These are phyloP conservation scores for Blastosporella zonata DNA, from an alignment of 1,284 basidiomycete genomes.

Conservation along the genomic window DNA sequence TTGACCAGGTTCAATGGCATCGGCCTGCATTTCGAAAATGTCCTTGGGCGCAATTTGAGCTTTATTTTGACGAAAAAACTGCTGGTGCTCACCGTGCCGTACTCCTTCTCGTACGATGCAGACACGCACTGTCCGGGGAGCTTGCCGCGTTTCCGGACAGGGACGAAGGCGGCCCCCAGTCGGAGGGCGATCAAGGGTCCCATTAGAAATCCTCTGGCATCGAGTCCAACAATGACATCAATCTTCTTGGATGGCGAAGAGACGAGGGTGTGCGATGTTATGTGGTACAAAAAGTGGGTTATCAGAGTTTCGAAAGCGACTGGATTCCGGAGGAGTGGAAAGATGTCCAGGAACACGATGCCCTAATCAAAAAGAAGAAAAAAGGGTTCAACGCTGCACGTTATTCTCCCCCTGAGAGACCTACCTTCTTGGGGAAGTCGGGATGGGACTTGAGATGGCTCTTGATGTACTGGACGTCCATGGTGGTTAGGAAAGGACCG, in stretches of 20 bases:
- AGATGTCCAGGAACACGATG: constrained; percentile 84
- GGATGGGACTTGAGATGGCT: constrained; percentile 66
- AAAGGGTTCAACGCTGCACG: constrained; percentile 1
- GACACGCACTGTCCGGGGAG: constrained; percentile 84
- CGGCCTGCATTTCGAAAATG: constrained; percentile 92
- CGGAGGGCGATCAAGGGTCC: constrained; percentile 92
- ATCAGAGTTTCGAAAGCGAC: constrained; percentile 87
- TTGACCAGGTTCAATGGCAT: constrained; percentile 81
- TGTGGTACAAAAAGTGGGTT: constrained; percentile 85
- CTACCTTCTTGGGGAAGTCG: constrained; percentile 88
- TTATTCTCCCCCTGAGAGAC: constrained; percentile 9
- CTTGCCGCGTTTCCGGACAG: constrained; percentile 94
- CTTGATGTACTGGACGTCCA: constrained; percentile 75
- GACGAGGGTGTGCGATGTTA: constrained; percentile 76
- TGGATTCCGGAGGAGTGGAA: constrained; percentile 85
- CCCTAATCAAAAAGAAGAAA: constrained; percentile 44
- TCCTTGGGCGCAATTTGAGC: constrained; percentile 49
- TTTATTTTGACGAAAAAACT: too few species aligned
- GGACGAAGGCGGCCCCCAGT: constrained; percentile 93
- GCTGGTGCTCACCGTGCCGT: constrained; percentile 74
- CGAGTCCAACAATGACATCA: constrained; percentile 93
- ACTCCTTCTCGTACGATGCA: constrained; percentile 91
- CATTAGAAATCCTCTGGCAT: constrained; percentile 95
- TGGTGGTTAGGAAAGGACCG: constrained; percentile 43
- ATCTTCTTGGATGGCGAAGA: constrained; percentile 66